Conservation (phyloP, 116 monocot species). For the Posidonia oceanica region DNA sequence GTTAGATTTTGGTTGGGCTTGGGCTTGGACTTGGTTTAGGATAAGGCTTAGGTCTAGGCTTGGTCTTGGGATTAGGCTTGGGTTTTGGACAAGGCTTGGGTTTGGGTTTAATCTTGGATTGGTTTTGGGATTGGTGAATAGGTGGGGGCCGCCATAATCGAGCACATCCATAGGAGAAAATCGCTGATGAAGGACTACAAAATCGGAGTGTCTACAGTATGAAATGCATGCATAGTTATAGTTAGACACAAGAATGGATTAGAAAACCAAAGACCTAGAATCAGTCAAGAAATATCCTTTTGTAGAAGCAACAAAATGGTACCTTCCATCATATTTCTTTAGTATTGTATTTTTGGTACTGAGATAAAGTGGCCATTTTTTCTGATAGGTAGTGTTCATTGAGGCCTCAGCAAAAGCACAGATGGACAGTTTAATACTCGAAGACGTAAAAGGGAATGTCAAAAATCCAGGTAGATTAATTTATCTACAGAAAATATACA, state of each 20-base stretch:
- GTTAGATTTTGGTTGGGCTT: too few relatives aligned
- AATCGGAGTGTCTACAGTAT: too few relatives aligned
- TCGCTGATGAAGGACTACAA: too few relatives aligned
- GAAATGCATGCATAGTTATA: neutral
- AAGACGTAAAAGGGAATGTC: neutral
- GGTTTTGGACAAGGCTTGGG: too few relatives aligned
- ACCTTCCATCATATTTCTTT: constrained; percentile 99
- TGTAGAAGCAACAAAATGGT: neutral
- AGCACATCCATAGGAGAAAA: too few relatives aligned
- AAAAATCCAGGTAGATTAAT: neutral
- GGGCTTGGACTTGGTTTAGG: too few relatives aligned
- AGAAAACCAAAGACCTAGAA: neutral
- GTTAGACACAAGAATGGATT: neutral
- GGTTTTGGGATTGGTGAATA: too few relatives aligned
- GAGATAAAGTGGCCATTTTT: constrained; percentile 98
- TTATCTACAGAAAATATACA: neutral
- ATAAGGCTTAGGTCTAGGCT: too few relatives aligned
- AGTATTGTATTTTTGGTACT: constrained; percentile 98
- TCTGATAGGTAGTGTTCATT: constrained; percentile 82
- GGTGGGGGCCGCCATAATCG: too few relatives aligned
- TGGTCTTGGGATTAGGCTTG: too few relatives aligned
- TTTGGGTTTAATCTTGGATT: too few relatives aligned
- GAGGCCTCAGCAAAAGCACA: constrained; percentile 92
- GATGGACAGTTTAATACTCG: constrained; percentile 49
- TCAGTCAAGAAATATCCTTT: neutral